phyloP scores from a whole-genome alignment of 306 rosid species.

The Astragalus membranaceus region DNA sequence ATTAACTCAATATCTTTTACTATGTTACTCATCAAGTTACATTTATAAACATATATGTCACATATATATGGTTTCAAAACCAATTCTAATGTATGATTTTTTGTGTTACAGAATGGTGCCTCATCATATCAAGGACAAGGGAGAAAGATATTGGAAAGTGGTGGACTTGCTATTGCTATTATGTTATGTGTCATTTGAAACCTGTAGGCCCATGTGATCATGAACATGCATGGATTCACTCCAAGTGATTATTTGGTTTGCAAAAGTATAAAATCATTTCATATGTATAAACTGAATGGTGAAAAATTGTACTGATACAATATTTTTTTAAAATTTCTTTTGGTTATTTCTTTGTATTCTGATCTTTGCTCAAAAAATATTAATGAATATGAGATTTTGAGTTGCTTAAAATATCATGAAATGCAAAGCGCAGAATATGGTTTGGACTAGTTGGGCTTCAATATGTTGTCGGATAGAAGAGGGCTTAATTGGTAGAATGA shows the following conservation, averaged over 20 bases:
- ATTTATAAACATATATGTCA: not conserved
- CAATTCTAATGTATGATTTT: not conserved
- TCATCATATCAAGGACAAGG: conserved; percentile 31
- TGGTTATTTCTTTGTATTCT: not conserved
- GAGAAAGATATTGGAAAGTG: conserved; percentile 31
- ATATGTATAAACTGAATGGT: conserved; percentile 20
- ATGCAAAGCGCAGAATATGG: not conserved
- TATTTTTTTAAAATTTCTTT: not conserved
- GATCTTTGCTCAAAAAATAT: not conserved
- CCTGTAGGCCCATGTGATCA: conserved; percentile 26
- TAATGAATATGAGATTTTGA: conserved; percentile 6
- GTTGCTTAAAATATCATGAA: not conserved
- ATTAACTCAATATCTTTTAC: conserved; percentile 4
- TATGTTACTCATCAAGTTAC: not conserved
- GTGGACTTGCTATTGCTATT: conserved; percentile 48
- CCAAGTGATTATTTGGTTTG: conserved; percentile 12
- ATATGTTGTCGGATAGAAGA: no score
- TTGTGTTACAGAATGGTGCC: conserved; percentile 56
- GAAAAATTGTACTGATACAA: not conserved
- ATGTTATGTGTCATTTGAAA: conserved; percentile 37
- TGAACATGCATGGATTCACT: conserved; percentile 14
- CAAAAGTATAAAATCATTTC: conserved; percentile 19
- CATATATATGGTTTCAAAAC: not conserved
- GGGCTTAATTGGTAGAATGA: no score
- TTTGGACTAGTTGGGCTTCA: no score